Percentiles rank a stretch among this genome's conserved stretches.
Conservation (phyloP, 805 yeast species). For the Kodamaea neixiangensis region DNA sequence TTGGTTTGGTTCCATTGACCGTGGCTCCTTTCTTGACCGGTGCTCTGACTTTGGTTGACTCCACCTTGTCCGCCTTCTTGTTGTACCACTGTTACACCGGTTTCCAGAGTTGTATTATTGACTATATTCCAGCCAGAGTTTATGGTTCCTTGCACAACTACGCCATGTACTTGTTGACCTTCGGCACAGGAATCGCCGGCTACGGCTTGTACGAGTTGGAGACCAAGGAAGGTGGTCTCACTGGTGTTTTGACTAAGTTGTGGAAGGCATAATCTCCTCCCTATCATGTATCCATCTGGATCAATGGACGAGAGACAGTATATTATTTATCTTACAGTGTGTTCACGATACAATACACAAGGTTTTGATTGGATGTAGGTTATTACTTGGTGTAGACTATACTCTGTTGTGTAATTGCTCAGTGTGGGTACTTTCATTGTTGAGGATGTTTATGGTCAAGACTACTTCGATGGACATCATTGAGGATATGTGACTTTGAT, state of each 20-base stretch:
- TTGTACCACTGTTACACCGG: slow-evolving; percentile 71
- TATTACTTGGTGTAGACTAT: too few species aligned
- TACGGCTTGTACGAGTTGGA: slow-evolving; percentile 75
- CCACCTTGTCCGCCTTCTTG: slow-evolving; percentile 54
- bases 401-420: too few species aligned
- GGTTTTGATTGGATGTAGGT: neutral
- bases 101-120: slow-evolving; percentile 74
- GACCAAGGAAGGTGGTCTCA: slow-evolving; percentile 64
- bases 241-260: slow-evolving; percentile 45
- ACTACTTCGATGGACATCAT: too few species aligned
- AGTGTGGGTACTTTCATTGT: too few species aligned
- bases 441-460: too few species aligned
- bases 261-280: slow-evolving; percentile 34
- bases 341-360: neutral
- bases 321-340: neutral
- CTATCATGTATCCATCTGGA: neutral
- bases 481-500: too few species aligned
- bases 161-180: slow-evolving; percentile 59
- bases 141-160: slow-evolving; percentile 63
- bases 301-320: neutral
- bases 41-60: slow-evolving; percentile 53
- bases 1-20: slow-evolving; percentile 64
- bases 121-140: slow-evolving; percentile 75
- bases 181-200: slow-evolving; percentile 64
- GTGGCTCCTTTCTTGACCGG: slow-evolving; percentile 62